Conservation (phyloP, 164 flowering plant species). For the Warburgia ugandensis region DNA sequence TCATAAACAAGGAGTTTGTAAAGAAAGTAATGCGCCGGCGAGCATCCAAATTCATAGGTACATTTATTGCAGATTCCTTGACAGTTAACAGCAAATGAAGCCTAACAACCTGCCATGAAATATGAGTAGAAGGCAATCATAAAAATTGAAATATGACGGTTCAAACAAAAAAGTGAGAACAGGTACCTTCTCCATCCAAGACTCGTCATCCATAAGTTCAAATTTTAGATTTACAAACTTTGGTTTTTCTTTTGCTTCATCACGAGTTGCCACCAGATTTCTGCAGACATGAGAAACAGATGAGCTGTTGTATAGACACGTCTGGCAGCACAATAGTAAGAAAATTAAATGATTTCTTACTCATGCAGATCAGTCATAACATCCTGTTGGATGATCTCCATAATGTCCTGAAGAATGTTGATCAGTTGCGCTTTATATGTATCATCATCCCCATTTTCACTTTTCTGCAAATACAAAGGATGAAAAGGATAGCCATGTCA, state of each 20-base stretch:
- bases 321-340: too few relatives aligned
- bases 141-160: not conserved
- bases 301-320: too few relatives aligned
- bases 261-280: too few relatives aligned
- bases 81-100: conserved; percentile 84
- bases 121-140: conserved; percentile 1
- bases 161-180: not conserved
- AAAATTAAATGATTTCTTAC: conserved; percentile 32
- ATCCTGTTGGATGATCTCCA: conserved; percentile 85
- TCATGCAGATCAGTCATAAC: conserved; percentile 61
- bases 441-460: conserved; percentile 37
- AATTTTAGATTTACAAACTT: conserved; percentile 64
- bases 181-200: conserved; percentile 83
- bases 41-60: conserved; percentile 95
- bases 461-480: conserved; percentile 35
- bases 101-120: conserved; percentile 53
- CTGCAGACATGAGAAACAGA: too few relatives aligned
- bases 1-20: conserved; percentile 94
- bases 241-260: conserved; percentile 49
- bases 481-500: too few relatives aligned
- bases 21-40: conserved; percentile 96
- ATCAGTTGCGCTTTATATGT: conserved; percentile 42
- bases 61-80: conserved; percentile 95
- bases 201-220: conserved; percentile 24
- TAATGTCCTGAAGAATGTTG: conserved; percentile 82